These are phyloP conservation scores for Magnolia kwangsiensis DNA, from an alignment of 164 flowering plant genomes.

Conservation along the genomic window DNA sequence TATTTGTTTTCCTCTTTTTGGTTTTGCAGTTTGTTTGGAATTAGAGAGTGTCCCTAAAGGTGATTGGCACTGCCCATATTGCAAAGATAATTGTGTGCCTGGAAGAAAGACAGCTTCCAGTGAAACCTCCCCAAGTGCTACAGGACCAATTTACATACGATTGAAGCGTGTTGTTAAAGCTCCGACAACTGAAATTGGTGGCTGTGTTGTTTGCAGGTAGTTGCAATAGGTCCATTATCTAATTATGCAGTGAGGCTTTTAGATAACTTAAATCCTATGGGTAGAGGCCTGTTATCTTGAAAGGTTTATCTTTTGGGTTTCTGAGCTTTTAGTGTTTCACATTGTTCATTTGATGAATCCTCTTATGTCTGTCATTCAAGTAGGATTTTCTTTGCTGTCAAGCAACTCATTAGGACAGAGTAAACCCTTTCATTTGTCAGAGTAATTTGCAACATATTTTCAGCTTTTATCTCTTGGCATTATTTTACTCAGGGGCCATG, in stretches of 20 bases:
- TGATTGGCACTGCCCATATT: constrained; percentile 65
- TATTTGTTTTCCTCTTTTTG: constrained; percentile 3
- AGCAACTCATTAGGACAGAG: background rate
- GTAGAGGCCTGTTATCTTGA: background rate
- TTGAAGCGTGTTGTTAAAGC: constrained; percentile 63
- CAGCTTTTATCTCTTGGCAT: background rate
- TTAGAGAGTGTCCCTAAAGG: constrained; percentile 39
- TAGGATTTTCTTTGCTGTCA: background rate
- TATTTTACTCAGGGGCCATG: constrained; percentile 48
- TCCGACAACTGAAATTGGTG: constrained; percentile 71
- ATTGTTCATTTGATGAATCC: background rate
- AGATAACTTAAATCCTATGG: background rate
- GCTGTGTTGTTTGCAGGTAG: constrained; percentile 92
- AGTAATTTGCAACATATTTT: background rate
- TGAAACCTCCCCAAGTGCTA: constrained; percentile 26
- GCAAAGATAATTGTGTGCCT: constrained; percentile 44
- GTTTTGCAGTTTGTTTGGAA: constrained; percentile 69
- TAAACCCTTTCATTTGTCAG: background rate
- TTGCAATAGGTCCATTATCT: background rate
- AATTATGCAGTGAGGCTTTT: background rate
- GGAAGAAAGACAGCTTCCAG: constrained; percentile 26
- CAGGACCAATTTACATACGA: constrained; percentile 48
- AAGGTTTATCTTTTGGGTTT: background rate
- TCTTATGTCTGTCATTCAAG: background rate
- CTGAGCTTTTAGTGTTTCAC: background rate